phyloP scores from a whole-genome alignment of 805 yeast genomes.

The Pichia thaimueangensis region DNA sequence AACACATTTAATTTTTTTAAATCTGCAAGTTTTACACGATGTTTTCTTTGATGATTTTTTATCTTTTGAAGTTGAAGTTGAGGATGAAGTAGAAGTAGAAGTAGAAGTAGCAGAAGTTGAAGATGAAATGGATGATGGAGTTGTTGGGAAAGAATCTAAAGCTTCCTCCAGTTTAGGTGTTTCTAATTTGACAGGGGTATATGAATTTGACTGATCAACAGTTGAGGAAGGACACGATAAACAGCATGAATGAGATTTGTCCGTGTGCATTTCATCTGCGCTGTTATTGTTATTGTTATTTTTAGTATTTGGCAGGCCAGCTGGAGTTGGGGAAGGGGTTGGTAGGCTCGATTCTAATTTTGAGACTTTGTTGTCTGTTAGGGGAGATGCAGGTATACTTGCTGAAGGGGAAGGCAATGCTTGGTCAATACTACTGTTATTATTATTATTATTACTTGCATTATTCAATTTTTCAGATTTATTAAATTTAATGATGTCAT shows the following conservation, averaged over 20 bases:
- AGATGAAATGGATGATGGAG: background rate
- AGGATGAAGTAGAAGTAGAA: background rate
- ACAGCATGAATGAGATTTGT: too few species aligned
- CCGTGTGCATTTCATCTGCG: too few species aligned
- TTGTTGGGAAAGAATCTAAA: background rate
- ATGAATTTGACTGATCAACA: background rate
- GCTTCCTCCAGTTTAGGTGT: too few species aligned
- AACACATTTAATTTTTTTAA: conserved; percentile 31
- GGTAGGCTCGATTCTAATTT: conserved; percentile 1
- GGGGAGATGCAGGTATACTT: conserved; percentile 4
- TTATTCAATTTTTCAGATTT: conserved; percentile 20
- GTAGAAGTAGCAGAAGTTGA: background rate
- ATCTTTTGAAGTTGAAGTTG: background rate
- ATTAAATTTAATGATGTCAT: conserved; percentile 42
- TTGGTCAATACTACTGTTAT: background rate
- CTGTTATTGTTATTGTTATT: too few species aligned
- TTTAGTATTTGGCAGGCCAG: too few species aligned
- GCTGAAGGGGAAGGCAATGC: conserved; percentile 4
- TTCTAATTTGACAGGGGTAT: background rate
- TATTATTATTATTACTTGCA: background rate
- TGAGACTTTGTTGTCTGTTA: too few species aligned
- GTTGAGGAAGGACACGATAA: too few species aligned
- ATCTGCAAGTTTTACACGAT: conserved; percentile 29
- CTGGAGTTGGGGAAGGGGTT: conserved; percentile 10
- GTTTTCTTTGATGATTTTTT: conserved; percentile 27